Evolutionary conservation across 2,329 filamentous ascomycete species (phyloP).

Genomic region (Colletotrichum higginsianum): DNA sequence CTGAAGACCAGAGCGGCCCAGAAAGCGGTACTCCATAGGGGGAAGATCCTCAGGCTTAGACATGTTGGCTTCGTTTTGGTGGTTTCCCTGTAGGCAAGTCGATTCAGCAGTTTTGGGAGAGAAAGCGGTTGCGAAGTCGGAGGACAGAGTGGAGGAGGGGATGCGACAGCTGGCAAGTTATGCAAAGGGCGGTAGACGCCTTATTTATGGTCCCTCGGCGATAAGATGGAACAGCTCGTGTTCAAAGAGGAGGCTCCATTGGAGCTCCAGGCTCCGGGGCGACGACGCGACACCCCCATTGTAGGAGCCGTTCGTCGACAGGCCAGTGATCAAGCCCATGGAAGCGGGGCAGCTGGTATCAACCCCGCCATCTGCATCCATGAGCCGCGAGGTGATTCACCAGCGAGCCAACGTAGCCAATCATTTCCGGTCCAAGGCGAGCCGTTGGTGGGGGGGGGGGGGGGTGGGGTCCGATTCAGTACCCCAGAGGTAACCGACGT

Average conservation of each 20-base stretch:
- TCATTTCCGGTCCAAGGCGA: slow-evolving; percentile 7
- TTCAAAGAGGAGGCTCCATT: slow-evolving; percentile 31
- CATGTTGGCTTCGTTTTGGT: slow-evolving; percentile 48
- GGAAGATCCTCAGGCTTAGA: slow-evolving; percentile 59
- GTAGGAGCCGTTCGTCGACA: slow-evolving; percentile 16
- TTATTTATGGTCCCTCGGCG: slow-evolving; percentile 39
- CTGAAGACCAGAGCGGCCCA: slow-evolving; percentile 80
- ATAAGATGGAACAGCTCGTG: slow-evolving; percentile 18
- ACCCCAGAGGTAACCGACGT: neutral
- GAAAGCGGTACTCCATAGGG: slow-evolving; percentile 79
- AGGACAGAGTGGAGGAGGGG: slow-evolving; percentile 21
- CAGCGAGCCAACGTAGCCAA: slow-evolving; percentile 7
- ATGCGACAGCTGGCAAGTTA: neutral
- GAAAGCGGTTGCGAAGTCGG: slow-evolving; percentile 25
- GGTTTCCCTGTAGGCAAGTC: slow-evolving; percentile 1
- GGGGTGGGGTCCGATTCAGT: neutral
- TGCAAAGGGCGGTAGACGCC: slow-evolving; percentile 23
- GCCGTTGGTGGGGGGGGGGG: slow-evolving; percentile 11
- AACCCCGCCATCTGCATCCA: slow-evolving; percentile 27
- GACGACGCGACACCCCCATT: slow-evolving; percentile 10
- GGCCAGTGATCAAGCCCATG: slow-evolving; percentile 21
- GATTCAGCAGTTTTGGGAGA: neutral
- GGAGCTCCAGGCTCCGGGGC: slow-evolving; percentile 23
- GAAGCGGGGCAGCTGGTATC: slow-evolving; percentile 33
- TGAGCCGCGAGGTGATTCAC: slow-evolving; percentile 34